Evolutionary conservation across 139 green algal genomes (phyloP).

Genomic region (Chlamydomonas sp.): DNA sequence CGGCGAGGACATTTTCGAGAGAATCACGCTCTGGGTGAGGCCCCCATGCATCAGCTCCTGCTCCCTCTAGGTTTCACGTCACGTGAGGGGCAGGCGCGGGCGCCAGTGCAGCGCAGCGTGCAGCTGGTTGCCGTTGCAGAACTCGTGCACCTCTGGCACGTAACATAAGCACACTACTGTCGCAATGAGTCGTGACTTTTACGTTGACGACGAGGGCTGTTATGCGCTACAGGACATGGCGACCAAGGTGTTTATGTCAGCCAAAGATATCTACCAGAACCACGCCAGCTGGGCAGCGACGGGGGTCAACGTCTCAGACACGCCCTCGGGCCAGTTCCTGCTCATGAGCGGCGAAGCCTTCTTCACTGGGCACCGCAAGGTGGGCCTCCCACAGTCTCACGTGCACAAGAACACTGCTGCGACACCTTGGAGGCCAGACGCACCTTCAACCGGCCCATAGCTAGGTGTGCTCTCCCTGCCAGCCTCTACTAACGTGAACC

Average conservation of each 20-base stretch:
- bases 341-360: slow-evolving; percentile 11
- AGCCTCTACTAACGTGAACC: too few species aligned
- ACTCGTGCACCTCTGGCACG: too few species aligned
- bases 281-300: neutral
- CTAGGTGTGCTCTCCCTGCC: too few species aligned
- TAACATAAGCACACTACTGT: neutral
- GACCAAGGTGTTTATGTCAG: slow-evolving; percentile 8
- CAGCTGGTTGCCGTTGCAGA: too few species aligned
- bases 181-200: neutral
- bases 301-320: slow-evolving; percentile 10
- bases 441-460: neutral
- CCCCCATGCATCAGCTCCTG: too few species aligned
- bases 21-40: too few species aligned
- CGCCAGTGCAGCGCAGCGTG: too few species aligned
- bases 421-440: neutral
- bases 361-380: slow-evolving; percentile 2
- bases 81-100: too few species aligned
- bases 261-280: slow-evolving; percentile 27
- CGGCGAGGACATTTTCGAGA: too few species aligned
- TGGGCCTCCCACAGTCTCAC: neutral
- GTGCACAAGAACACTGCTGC: too few species aligned
- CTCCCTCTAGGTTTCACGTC: too few species aligned
- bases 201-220: neutral
- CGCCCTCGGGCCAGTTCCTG: slow-evolving; percentile 11
- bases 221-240: slow-evolving; percentile 6